These are phyloP conservation scores for Solanum hybrid DNA, from an alignment of 305 asterid genomes.

Conservation along the genomic window DNA sequence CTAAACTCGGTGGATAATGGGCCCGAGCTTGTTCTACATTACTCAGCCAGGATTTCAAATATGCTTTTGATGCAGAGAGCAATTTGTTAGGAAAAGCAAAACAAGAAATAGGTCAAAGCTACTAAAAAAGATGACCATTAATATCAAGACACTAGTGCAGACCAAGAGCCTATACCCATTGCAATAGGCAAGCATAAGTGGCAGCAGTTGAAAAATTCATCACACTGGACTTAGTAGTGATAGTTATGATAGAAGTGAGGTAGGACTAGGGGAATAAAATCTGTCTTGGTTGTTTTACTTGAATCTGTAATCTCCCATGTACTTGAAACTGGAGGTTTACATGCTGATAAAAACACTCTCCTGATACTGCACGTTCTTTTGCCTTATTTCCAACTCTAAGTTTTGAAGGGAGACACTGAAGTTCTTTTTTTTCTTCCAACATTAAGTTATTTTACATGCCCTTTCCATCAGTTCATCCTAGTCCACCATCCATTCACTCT, in stretches of 20 bases:
- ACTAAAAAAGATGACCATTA: neutral
- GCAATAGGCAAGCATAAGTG: neutral
- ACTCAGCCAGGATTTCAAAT: neutral
- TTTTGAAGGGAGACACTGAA: neutral
- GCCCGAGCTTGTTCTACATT: neutral
- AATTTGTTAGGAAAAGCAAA: neutral
- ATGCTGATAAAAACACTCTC: neutral
- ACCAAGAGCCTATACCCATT: neutral
- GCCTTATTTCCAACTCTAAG: neutral
- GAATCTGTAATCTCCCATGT: neutral
- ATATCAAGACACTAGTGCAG: neutral
- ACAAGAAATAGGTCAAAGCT: neutral
- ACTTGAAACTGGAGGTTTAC: neutral
- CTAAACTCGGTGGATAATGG: too few species aligned
- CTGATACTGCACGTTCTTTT: neutral
- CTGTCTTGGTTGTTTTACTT: neutral
- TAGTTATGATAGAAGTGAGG: neutral
- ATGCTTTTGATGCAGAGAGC: neutral
- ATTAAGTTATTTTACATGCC: neutral
- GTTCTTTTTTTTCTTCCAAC: neutral
- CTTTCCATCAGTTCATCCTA: neutral
- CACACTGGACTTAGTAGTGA: neutral
- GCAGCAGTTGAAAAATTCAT: neutral
- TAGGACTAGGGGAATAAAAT: neutral
- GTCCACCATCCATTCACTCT: neutral